phyloP scores from a whole-genome alignment of 2,329 filamentous ascomycete species.

The Penicillium glabrum region DNA sequence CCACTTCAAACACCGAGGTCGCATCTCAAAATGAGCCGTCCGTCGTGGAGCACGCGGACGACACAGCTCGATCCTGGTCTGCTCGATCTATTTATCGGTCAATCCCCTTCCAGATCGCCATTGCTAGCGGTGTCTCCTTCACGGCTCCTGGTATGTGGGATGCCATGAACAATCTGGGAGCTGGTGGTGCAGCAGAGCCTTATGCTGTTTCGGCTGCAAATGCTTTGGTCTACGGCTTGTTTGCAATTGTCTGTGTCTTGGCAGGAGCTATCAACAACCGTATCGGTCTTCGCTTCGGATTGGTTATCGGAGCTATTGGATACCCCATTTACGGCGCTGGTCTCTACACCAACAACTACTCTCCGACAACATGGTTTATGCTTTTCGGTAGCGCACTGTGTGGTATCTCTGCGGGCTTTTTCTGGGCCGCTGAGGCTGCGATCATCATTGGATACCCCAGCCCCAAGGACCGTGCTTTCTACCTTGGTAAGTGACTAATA shows the following conservation, averaged over 20 bases:
- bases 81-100: slow-evolving; percentile 19
- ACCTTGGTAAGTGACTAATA: slow-evolving; percentile 14
- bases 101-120: slow-evolving; percentile 25
- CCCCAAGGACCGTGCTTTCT: slow-evolving; percentile 23
- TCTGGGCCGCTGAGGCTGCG: slow-evolving; percentile 52
- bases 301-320: slow-evolving; percentile 43
- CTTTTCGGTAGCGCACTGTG: slow-evolving; percentile 48
- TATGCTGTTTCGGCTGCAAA: slow-evolving; percentile 54
- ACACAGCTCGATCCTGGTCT: background rate
- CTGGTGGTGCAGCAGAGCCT: slow-evolving; percentile 52
- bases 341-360: slow-evolving; percentile 52
- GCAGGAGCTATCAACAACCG: slow-evolving; percentile 51
- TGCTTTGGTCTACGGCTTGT: slow-evolving; percentile 49
- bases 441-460: slow-evolving; percentile 47
- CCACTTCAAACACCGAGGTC: background rate
- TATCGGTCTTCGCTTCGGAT: slow-evolving; percentile 47
- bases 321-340: slow-evolving; percentile 51
- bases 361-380: slow-evolving; percentile 52
- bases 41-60: background rate
- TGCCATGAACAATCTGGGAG: slow-evolving; percentile 54
- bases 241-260: slow-evolving; percentile 49
- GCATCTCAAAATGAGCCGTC: background rate
- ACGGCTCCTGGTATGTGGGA: slow-evolving; percentile 48
- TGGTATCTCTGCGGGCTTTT: slow-evolving; percentile 49
- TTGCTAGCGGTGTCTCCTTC: slow-evolving; percentile 24